phyloP scores from a whole-genome alignment of 169 alveolate genomes.

The Plasmodium coatneyi region DNA sequence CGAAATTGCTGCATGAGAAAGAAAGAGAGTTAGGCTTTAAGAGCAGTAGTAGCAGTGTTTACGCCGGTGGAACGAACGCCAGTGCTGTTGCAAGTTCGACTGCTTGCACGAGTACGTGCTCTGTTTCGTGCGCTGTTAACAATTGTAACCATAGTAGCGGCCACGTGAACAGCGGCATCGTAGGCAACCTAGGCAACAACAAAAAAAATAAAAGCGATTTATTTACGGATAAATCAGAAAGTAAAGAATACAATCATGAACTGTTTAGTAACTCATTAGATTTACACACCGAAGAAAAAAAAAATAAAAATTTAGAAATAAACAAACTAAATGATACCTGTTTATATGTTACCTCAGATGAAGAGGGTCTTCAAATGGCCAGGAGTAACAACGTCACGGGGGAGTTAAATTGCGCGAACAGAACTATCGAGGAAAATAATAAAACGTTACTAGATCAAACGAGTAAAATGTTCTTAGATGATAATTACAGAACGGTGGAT shows the following conservation, averaged over 20 bases:
- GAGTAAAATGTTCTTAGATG: neutral
- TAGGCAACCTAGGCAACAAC: constrained; percentile 16
- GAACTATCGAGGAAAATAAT: constrained; percentile 42
- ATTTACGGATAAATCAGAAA: constrained; percentile 20
- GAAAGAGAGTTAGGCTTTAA: constrained; percentile 12
- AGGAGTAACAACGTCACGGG: constrained; percentile 1
- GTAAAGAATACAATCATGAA: constrained; percentile 13
- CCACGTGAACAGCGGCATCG: neutral
- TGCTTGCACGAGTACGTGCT: neutral
- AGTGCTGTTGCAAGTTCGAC: neutral
- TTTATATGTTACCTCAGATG: constrained; percentile 71
- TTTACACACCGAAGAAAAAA: constrained; percentile 30
- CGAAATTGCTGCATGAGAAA: constrained; percentile 1
- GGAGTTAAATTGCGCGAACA: neutral
- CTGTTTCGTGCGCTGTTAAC: neutral
- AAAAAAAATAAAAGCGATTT: constrained; percentile 29
- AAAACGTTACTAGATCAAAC: constrained; percentile 32
- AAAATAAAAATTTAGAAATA: constrained; percentile 16
- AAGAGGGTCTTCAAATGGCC: constrained; percentile 21
- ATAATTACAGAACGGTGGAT: constrained; percentile 19
- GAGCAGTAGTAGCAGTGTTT: constrained; percentile 1
- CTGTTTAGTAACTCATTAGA: constrained; percentile 21
- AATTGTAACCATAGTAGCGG: neutral
- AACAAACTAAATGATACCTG: constrained; percentile 61
- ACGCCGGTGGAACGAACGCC: neutral